Evolutionary conservation across 768 basidiomycete genomes (phyloP).

Genomic region (Fomitopsis pulvina): DNA sequence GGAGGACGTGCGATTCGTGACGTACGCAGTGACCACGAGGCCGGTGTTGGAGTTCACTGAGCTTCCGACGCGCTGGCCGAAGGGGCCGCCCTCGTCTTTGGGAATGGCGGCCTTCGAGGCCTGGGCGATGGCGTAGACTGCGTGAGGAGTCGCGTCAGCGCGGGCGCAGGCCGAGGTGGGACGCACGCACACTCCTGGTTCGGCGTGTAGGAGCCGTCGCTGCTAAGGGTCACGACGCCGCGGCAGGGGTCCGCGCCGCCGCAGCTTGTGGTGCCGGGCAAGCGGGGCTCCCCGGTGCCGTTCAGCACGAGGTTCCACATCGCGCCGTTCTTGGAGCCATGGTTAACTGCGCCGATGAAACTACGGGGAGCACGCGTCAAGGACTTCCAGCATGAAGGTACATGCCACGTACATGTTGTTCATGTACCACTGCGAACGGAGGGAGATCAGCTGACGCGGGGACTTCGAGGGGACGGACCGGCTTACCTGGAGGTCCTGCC

Average conservation of each 20-base stretch:
- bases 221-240: constrained; percentile 60
- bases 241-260: constrained; percentile 48
- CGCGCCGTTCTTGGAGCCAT: constrained; percentile 40
- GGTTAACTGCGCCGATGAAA: constrained; percentile 37
- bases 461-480: not conserved
- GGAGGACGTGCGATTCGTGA: constrained; percentile 47
- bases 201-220: constrained; percentile 50
- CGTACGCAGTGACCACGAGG: constrained; percentile 59
- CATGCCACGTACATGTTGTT: constrained; percentile 47
- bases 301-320: constrained; percentile 78
- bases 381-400: constrained; percentile 1
- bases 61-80: constrained; percentile 60
- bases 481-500: constrained; percentile 68
- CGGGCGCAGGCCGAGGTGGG: not conserved
- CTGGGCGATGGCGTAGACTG: constrained; percentile 70
- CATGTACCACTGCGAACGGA: constrained; percentile 51
- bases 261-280: constrained; percentile 61
- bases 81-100: constrained; percentile 60
- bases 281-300: constrained; percentile 51
- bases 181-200: constrained; percentile 66
- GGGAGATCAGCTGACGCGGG: not conserved
- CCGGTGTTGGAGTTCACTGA: constrained; percentile 57
- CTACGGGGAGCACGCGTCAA: no score
- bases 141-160: not conserved
- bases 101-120: constrained; percentile 70